Evolutionary conservation across 768 basidiomycete species (phyloP).

Genomic region (Lactarius quietus): DNA sequence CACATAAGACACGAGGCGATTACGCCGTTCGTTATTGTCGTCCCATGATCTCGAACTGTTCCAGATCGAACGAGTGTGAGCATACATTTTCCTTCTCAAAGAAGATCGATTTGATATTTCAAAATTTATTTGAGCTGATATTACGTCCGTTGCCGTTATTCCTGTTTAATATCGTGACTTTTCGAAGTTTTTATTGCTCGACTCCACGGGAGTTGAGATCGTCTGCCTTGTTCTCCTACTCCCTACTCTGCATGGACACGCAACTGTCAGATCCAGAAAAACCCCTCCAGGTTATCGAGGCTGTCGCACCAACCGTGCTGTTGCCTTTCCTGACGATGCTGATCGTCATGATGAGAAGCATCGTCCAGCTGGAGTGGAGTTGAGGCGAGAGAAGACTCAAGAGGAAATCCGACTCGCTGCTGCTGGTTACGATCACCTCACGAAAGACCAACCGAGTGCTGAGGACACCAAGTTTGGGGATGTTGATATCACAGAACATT

Average conservation of each 20-base stretch:
- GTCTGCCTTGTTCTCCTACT: neutral
- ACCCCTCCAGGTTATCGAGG: constrained; percentile 26
- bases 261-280: constrained; percentile 20
- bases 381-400: constrained; percentile 60
- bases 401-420: constrained; percentile 64
- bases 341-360: constrained; percentile 32
- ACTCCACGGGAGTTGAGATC: neutral
- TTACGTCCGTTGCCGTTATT: neutral
- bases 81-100: neutral
- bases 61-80: neutral
- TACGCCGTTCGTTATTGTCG: neutral
- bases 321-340: constrained; percentile 46
- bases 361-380: constrained; percentile 54
- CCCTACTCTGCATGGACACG: constrained; percentile 12
- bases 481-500: constrained; percentile 60
- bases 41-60: neutral
- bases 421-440: constrained; percentile 64
- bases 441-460: constrained; percentile 39
- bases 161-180: neutral
- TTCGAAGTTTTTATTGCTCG: constrained; percentile 6
- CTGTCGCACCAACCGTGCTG: constrained; percentile 41
- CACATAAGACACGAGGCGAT: constrained; percentile 5
- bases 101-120: neutral
- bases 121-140: neutral
- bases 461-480: constrained; percentile 36